These are phyloP conservation scores for Pyrenochaeta sp. DNA, from an alignment of 2,329 filamentous ascomycete genomes.

Conservation along the genomic window DNA sequence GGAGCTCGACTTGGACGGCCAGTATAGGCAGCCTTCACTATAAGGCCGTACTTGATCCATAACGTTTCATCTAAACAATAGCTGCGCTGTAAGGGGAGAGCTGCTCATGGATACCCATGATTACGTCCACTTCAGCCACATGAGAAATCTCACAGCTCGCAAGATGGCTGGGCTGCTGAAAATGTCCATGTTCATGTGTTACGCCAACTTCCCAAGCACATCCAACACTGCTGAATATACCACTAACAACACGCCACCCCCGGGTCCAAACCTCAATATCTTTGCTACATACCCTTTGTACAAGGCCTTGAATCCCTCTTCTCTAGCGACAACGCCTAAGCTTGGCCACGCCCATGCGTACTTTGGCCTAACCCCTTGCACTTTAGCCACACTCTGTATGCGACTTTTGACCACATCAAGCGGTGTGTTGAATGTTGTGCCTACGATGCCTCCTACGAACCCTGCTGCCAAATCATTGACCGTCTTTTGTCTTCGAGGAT, in stretches of 20 bases:
- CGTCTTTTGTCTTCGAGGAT: conserved; percentile 32
- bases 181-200: too few relatives aligned
- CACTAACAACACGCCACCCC: conserved; percentile 38
- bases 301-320: conserved; percentile 36
- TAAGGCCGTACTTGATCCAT: background rate
- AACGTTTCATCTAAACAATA: conserved; percentile 1
- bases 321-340: conserved; percentile 31
- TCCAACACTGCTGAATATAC: conserved; percentile 39
- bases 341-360: conserved; percentile 43
- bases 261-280: conserved; percentile 40
- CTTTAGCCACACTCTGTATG: conserved; percentile 41
- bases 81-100: too few relatives aligned
- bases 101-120: too few relatives aligned
- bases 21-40: conserved; percentile 5
- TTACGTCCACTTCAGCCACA: background rate
- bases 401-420: conserved; percentile 43
- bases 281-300: conserved; percentile 44
- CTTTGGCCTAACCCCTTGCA: conserved; percentile 29
- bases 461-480: conserved; percentile 37
- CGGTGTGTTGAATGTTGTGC: conserved; percentile 41
- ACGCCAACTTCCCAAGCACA: conserved; percentile 24
- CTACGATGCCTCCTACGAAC: conserved; percentile 39
- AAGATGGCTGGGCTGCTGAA: too few relatives aligned
- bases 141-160: too few relatives aligned
- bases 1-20: conserved; percentile 2